These are phyloP conservation scores for Arachnopeziza araneosa DNA, from an alignment of 2,329 filamentous ascomycete genomes.

Conservation along the genomic window DNA sequence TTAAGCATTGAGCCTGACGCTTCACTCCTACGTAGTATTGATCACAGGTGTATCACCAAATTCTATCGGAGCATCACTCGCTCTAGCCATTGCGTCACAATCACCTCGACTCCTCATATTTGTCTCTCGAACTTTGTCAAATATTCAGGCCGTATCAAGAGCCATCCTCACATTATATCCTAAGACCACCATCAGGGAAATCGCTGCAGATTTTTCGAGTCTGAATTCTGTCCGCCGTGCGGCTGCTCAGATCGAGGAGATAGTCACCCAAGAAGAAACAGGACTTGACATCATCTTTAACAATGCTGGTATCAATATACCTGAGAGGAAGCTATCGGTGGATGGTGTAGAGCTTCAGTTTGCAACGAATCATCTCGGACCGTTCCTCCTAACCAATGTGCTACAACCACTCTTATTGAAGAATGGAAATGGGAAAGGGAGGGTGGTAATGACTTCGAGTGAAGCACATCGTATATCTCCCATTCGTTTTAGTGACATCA, in stretches of 20 bases:
- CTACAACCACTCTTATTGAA: conserved; percentile 3
- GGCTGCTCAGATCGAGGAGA: conserved; percentile 2
- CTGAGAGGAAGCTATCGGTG: background rate
- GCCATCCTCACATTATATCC: conserved; percentile 29
- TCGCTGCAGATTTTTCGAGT: conserved; percentile 36
- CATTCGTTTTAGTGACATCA: conserved; percentile 26
- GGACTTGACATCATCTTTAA: conserved; percentile 20
- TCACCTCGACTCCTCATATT: conserved; percentile 32
- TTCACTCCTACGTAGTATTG: conserved; percentile 11
- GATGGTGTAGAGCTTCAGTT: conserved; percentile 20
- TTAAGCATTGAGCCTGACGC: background rate
- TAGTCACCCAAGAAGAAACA: background rate
- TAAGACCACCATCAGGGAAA: conserved; percentile 26
- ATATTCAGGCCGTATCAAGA: conserved; percentile 28
- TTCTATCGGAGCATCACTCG: conserved; percentile 15
- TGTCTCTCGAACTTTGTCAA: conserved; percentile 31
- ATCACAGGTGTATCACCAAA: conserved; percentile 21
- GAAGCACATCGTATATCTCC: conserved; percentile 22
- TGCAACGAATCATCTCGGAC: conserved; percentile 18
- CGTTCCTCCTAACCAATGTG: conserved; percentile 18
- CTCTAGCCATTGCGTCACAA: conserved; percentile 11
- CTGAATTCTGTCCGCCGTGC: conserved; percentile 24
- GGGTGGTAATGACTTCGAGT: conserved; percentile 14
- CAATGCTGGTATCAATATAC: conserved; percentile 19
- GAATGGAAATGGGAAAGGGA: background rate